These are phyloP conservation scores for Salmacisia buchloeana DNA, from an alignment of 1,284 basidiomycete genomes.

Conservation along the genomic window DNA sequence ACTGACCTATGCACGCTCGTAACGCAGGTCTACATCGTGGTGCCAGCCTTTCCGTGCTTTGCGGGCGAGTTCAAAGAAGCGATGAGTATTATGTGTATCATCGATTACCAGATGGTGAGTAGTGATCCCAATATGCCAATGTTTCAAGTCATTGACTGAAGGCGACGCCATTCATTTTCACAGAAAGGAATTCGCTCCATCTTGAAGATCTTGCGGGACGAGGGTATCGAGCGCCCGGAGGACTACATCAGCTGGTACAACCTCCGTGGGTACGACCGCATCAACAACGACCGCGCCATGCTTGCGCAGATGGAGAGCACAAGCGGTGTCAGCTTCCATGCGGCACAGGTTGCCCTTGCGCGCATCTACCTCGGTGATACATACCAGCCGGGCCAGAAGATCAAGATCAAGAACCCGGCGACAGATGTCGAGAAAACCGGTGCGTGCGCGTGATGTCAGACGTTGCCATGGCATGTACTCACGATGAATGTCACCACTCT, in stretches of 20 bases:
- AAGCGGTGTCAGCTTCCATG: conserved; percentile 71
- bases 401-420: conserved; percentile 23
- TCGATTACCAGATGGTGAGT: conserved; percentile 62
- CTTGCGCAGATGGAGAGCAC: conserved; percentile 61
- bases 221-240: conserved; percentile 67
- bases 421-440: conserved; percentile 15
- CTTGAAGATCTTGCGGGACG: conserved; percentile 65
- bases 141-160: conserved; percentile 66
- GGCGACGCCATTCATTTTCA: conserved; percentile 66
- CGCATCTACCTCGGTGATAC: conserved; percentile 69
- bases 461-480: neutral
- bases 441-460: neutral
- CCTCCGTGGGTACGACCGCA: conserved; percentile 74
- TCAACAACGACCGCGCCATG: conserved; percentile 67
- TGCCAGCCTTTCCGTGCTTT: conserved; percentile 59
- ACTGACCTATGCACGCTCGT: conserved; percentile 73
- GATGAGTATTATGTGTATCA: conserved; percentile 63
- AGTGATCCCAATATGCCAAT: no score
- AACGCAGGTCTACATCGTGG: conserved; percentile 56
- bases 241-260: conserved; percentile 78
- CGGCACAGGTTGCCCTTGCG: conserved; percentile 79
- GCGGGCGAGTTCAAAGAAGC: conserved; percentile 21
- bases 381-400: conserved; percentile 44
- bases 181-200: conserved; percentile 22
- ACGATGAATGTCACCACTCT: neutral